Evolutionary conservation across 2,329 filamentous ascomycete genomes (phyloP).

Genomic region (Exophiala xenobiotica): DNA sequence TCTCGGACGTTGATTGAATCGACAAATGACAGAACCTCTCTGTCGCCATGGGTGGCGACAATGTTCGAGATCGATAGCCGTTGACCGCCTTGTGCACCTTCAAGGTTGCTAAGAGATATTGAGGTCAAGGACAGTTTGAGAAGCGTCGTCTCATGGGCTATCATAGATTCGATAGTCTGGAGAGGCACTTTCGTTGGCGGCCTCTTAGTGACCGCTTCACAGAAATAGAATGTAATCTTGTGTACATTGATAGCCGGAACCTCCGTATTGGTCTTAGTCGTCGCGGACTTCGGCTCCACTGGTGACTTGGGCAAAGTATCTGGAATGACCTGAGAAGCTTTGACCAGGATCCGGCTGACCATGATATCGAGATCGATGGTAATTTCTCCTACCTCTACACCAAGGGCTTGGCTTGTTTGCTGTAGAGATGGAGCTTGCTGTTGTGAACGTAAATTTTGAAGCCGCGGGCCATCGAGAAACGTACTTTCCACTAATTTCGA

Average conservation of each 20-base stretch:
- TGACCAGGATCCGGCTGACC: constrained; percentile 20
- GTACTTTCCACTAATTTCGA: constrained; percentile 16
- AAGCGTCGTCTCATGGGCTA: constrained; percentile 14
- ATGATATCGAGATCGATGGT: constrained; percentile 24
- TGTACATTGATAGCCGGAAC: constrained; percentile 12
- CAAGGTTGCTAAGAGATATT: constrained; percentile 5
- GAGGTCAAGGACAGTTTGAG: constrained; percentile 17
- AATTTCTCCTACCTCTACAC: constrained; percentile 16
- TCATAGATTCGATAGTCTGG: constrained; percentile 15
- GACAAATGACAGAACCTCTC: constrained; percentile 54
- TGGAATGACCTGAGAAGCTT: constrained; percentile 13
- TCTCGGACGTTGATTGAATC: constrained; percentile 47
- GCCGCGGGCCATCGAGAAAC: constrained; percentile 18
- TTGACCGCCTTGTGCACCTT: constrained; percentile 1
- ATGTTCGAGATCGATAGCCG: constrained; percentile 40
- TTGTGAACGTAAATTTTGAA: neutral
- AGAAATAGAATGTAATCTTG: constrained; percentile 17
- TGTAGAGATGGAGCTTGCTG: neutral
- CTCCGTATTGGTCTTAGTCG: neutral
- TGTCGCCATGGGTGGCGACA: constrained; percentile 48
- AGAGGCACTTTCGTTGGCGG: constrained; percentile 18
- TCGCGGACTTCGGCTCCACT: neutral
- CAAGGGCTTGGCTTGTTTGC: constrained; percentile 4
- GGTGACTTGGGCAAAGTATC: constrained; percentile 10
- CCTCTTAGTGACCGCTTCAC: constrained; percentile 18